A percentile compares a stretch with the other conserved stretches of the same genome.
These are phyloP conservation scores for Aegilops sharonensis DNA, from an alignment of 176 grass and related monocot species.

Conservation along the genomic window DNA sequence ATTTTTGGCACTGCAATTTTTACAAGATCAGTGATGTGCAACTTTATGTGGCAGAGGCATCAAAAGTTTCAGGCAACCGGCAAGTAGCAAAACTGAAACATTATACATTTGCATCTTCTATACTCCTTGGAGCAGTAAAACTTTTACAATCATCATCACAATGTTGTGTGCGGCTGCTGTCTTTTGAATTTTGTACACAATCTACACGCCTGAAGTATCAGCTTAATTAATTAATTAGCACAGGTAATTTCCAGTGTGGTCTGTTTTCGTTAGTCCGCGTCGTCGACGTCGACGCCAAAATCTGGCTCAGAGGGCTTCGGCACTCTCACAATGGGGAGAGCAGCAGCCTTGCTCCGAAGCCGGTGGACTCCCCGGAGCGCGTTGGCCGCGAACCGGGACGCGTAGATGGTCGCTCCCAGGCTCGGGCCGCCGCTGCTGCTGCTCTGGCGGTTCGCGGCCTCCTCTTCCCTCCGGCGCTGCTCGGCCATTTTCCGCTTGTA, in stretches of 20 bases:
- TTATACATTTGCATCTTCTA: constrained; percentile 29
- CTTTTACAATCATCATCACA: constrained; percentile 26
- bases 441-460: constrained; percentile 33
- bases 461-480: constrained; percentile 54
- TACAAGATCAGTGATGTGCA: background rate
- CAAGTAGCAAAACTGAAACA: background rate
- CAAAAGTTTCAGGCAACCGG: background rate
- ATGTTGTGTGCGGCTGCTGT: constrained; percentile 5
- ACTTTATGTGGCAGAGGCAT: background rate
- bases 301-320: constrained; percentile 88
- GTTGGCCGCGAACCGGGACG: constrained; percentile 81
- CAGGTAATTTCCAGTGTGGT: background rate
- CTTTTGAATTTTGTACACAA: constrained; percentile 48
- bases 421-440: constrained; percentile 50
- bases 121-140: background rate
- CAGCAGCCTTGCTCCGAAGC: constrained; percentile 54
- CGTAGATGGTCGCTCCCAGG: constrained; percentile 78
- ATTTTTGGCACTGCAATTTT: background rate
- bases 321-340: constrained; percentile 49
- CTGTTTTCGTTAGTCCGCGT: constrained; percentile 33
- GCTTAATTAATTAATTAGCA: background rate
- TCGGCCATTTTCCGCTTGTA: constrained; percentile 68
- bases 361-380: constrained; percentile 73
- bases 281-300: constrained; percentile 50
- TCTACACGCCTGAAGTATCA: constrained; percentile 35